A percentile compares a stretch with the other conserved stretches of the same genome.
These are phyloP conservation scores for Exserohilum turcica DNA, from an alignment of 2,329 filamentous ascomycete species.

Conservation along the genomic window DNA sequence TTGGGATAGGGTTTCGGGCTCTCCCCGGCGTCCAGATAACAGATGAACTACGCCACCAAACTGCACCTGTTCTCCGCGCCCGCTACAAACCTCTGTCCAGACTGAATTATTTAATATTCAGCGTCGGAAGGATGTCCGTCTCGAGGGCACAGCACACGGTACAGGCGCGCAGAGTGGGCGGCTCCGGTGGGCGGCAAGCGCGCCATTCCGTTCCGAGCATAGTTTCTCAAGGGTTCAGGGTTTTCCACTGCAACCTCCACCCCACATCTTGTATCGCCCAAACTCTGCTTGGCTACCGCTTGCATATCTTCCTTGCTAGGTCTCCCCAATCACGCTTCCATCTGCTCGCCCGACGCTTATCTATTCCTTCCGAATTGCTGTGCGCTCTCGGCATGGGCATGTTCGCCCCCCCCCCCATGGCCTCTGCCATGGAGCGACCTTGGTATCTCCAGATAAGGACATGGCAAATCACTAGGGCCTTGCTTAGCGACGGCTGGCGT, in stretches of 20 bases:
- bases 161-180: background rate
- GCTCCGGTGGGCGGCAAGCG: background rate
- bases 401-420: background rate
- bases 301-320: slow-evolving; percentile 3
- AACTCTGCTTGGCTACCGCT: slow-evolving; percentile 14
- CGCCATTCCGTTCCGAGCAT: background rate
- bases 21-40: background rate
- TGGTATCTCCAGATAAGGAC: slow-evolving; percentile 13
- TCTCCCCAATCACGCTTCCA: slow-evolving; percentile 3
- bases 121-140: background rate
- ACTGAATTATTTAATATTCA: background rate
- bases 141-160: background rate
- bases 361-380: slow-evolving; percentile 4
- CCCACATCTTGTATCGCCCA: slow-evolving; percentile 5
- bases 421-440: background rate
- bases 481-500: slow-evolving; percentile 12
- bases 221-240: slow-evolving; percentile 4
- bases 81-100: background rate
- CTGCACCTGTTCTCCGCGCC: background rate
- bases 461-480: slow-evolving; percentile 14
- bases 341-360: background rate
- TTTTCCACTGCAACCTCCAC: slow-evolving; percentile 10
- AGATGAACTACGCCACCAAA: background rate
- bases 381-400: slow-evolving; percentile 2
- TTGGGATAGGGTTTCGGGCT: background rate